phyloP scores from a whole-genome alignment of 352 stramenopile species.

The Pythium dissimile region DNA sequence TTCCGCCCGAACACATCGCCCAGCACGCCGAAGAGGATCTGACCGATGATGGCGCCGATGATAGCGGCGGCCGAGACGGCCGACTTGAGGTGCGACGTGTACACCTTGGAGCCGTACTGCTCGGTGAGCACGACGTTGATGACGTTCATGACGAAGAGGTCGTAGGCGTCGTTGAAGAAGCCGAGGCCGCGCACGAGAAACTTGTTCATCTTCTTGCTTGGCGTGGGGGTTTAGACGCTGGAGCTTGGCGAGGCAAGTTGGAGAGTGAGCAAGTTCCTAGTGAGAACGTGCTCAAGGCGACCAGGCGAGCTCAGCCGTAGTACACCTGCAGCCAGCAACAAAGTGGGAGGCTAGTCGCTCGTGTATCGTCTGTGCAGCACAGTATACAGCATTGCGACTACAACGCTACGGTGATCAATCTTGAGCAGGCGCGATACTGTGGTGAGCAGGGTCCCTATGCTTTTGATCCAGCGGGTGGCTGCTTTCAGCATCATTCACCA shows the following conservation, averaged over 20 bases:
- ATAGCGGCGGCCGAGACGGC: conserved; percentile 30
- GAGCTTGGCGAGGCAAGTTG: conserved; percentile 10
- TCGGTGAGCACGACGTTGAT: conserved; percentile 45
- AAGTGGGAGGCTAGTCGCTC: not conserved
- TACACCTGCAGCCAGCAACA: not conserved
- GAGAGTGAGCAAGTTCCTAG: conserved; percentile 5
- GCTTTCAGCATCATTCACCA: not conserved
- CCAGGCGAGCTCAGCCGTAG: not conserved
- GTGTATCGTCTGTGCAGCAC: not conserved
- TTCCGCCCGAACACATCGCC: conserved; percentile 38
- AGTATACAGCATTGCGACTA: not conserved
- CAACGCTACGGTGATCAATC: not conserved
- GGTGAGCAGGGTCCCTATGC: not conserved
- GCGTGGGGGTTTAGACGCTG: not conserved
- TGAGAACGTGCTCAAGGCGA: not conserved
- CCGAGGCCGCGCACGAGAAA: conserved; percentile 37
- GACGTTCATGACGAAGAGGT: conserved; percentile 50
- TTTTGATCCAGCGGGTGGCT: not conserved
- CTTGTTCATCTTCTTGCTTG: conserved; percentile 28
- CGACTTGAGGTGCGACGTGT: conserved; percentile 32
- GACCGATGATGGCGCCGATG: conserved; percentile 32
- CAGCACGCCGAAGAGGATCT: conserved; percentile 32
- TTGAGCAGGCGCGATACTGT: not conserved
- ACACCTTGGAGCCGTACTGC: conserved; percentile 32
- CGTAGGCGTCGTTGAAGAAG: conserved; percentile 49